phyloP scores from a whole-genome alignment of 2,329 filamentous ascomycete genomes.

The Hypoxylon sp. region DNA sequence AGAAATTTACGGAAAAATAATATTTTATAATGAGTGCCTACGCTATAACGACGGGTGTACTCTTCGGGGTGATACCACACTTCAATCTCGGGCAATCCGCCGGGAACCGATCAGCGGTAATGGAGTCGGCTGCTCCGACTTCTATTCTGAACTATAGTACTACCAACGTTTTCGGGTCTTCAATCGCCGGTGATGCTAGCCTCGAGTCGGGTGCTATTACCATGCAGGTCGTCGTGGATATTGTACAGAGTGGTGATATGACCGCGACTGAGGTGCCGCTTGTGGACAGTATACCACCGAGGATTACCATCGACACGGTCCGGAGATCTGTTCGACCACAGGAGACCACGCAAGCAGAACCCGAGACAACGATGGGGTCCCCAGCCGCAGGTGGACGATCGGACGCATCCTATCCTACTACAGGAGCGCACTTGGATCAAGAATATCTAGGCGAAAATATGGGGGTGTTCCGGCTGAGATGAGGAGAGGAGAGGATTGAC shows the following conservation, averaged over 20 bases:
- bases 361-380: neutral
- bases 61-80: slow-evolving; percentile 16
- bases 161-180: neutral
- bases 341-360: slow-evolving; percentile 11
- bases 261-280: slow-evolving; percentile 1
- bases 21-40: slow-evolving; percentile 16
- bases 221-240: slow-evolving; percentile 3
- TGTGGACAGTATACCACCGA: slow-evolving; percentile 15
- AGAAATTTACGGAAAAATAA: neutral
- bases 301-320: slow-evolving; percentile 21
- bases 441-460: neutral
- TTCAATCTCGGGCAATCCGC: slow-evolving; percentile 4
- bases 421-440: neutral
- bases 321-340: neutral
- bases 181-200: neutral
- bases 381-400: neutral
- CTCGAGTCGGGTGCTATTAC: neutral
- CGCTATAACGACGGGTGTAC: neutral
- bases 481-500: neutral
- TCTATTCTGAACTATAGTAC: neutral
- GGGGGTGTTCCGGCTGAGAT: neutral
- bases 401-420: neutral
- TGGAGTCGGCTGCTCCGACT: neutral
- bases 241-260: slow-evolving; percentile 2
- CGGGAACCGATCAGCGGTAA: slow-evolving; percentile 5